Conservation (phyloP, 495 filamentous ascomycete species). For the Hypoxylon trugodes region DNA sequence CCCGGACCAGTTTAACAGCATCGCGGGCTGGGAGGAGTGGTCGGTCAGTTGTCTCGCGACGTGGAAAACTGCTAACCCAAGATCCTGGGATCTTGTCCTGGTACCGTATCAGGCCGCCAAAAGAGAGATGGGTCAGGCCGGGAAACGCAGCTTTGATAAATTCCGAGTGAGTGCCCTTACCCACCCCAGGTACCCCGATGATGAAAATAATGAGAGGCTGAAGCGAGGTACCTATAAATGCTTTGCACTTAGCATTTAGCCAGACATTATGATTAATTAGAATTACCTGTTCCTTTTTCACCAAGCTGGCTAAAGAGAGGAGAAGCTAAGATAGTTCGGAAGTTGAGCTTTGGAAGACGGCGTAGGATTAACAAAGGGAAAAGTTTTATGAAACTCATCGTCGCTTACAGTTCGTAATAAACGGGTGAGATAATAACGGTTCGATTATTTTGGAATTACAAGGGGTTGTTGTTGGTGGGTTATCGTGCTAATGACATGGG, state of each 20-base stretch:
- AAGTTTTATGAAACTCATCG: no score
- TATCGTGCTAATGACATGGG: no score
- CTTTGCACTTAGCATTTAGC: background rate
- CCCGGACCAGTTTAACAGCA: constrained; percentile 14
- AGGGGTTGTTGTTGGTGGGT: no score
- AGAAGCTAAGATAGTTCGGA: no score
- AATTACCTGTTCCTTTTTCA: no score
- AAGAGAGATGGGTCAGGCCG: constrained; percentile 31
- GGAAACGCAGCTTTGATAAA: constrained; percentile 7
- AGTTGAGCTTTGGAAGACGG: no score
- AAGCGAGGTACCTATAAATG: background rate
- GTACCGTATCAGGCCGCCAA: constrained; percentile 33
- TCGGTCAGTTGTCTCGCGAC: constrained; percentile 1
- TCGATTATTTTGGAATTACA: no score
- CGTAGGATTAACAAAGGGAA: no score
- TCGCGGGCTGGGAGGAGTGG: constrained; percentile 12
- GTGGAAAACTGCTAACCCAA: constrained; percentile 30
- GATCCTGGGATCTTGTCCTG: constrained; percentile 31
- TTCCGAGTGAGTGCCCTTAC: constrained; percentile 58
- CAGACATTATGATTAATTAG: no score
- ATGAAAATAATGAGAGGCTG: constrained; percentile 50
- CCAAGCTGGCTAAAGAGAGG: no score
- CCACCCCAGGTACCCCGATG: constrained; percentile 64
- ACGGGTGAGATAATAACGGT: no score
- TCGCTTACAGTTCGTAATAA: no score